Base-by-base conservation (phyloP, 371 early-diverging fungal genomes). In the Mortierella sp. region DNA sequence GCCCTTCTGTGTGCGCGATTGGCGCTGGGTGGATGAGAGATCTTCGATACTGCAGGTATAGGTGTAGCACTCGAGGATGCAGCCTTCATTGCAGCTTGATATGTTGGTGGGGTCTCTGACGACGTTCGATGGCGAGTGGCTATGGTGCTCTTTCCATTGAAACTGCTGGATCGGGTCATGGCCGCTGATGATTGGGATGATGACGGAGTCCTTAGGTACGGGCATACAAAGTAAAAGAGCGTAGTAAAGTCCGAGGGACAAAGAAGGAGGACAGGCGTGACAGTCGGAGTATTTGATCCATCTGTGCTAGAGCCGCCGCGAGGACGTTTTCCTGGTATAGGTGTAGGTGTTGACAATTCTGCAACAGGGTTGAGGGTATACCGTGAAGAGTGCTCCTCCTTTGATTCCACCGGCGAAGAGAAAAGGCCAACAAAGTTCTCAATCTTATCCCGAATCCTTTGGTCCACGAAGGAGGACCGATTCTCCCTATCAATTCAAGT, bases 191-290 rank as follows among this genome's bases (percentile, higher is more conserved):
- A 14, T 8, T 60, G 39, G 25, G 56, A 29, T 13, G 55, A 40
- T 10, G 54, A 21, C 3, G 63, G 1, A 13, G 72, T 60, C 37
- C 64, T 61, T 16, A 72, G 51, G 9, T 68, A 21, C 7, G 79
- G 79, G 22, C 72, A 72, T 0, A 79, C 66, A 37, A 79, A 72
- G 25, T 68, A 73, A n/a, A 79, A 63, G 1, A 79, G 54, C 14
- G 74, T 72, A 8, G 72, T 78, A 19, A 78, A 63, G 44, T 78
- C 79, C 19, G 79, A 72, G 4, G 79, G 79, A 55, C 73, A 72
- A 17, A 78, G 55, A 17, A 78, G 60, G 6, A 78, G 58, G 24
- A 60, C 37, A 16, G 79, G 79, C n/a, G 66, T 65, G 16, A 64
- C 48, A 13, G 45, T 45, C 0, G 74, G 52, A 2, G 13, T 31